These are phyloP conservation scores for Rheum nobile DNA, from an alignment of 148 eudicot genomes.

Conservation along the genomic window DNA sequence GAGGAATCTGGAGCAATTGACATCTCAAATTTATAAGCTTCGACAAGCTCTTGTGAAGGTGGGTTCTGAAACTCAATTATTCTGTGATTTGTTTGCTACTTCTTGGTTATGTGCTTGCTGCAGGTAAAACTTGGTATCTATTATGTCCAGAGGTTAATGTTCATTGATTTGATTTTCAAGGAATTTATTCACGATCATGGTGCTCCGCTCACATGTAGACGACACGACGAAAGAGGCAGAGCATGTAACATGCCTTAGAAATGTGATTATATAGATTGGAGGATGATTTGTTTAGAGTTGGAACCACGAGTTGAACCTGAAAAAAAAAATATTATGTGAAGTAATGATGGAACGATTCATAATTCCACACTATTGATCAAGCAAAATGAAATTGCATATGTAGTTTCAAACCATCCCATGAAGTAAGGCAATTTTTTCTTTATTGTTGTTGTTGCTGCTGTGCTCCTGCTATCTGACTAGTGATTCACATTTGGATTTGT, in stretches of 20 bases:
- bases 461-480: too few relatives aligned
- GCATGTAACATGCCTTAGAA: neutral
- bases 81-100: neutral
- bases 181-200: neutral
- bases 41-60: conserved; percentile 76
- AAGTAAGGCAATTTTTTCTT: neutral
- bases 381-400: neutral
- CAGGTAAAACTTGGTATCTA: neutral
- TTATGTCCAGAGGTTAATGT: neutral
- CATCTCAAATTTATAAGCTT: conserved; percentile 55
- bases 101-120: neutral
- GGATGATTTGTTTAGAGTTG: neutral
- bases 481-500: too few relatives aligned
- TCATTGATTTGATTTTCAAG: neutral
- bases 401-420: neutral
- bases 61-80: conserved; percentile 1
- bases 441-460: neutral
- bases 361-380: neutral
- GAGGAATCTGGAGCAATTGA: conserved; percentile 76
- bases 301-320: neutral
- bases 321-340: neutral
- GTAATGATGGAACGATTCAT: neutral
- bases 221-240: neutral
- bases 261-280: neutral
- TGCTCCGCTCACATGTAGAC: neutral